Percentiles rank a stretch among this genome's conserved stretches.
Evolutionary conservation across 306 rosid genomes (phyloP).

Genomic region (Sicyos baderoa): DNA sequence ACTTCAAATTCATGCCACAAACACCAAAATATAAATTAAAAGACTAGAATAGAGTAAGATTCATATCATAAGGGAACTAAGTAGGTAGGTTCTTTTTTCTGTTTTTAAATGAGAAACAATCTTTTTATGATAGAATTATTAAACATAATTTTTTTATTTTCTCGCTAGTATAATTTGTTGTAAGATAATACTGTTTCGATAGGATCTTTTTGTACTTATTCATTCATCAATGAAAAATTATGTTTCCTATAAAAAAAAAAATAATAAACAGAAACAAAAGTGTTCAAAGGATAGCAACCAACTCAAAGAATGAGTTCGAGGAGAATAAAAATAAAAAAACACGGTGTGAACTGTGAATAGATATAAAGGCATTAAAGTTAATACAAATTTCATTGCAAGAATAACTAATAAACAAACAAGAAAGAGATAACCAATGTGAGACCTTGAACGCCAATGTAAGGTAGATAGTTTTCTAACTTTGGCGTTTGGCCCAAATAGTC

Average conservation of each 20-base stretch:
- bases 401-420: background rate
- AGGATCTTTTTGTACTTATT: too few species aligned
- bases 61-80: background rate
- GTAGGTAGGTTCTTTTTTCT: background rate
- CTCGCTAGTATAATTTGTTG: too few species aligned
- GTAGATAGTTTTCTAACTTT: background rate
- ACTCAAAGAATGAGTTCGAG: background rate
- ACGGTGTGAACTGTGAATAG: background rate
- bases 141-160: background rate
- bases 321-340: background rate
- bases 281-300: background rate
- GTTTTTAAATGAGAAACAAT: background rate
- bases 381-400: background rate
- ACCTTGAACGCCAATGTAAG: background rate
- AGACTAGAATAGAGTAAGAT: background rate
- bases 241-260: too few species aligned
- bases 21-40: background rate
- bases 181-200: too few species aligned
- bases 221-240: too few species aligned
- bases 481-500: too few species aligned
- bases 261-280: background rate
- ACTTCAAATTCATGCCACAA: background rate
- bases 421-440: background rate
- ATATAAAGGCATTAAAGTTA: background rate
- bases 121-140: background rate